Evolutionary conservation across 140 eudicot species (phyloP), one percentile per base, ranked within the genome.

Genomic region (Ambrosia hybrid): DNA sequence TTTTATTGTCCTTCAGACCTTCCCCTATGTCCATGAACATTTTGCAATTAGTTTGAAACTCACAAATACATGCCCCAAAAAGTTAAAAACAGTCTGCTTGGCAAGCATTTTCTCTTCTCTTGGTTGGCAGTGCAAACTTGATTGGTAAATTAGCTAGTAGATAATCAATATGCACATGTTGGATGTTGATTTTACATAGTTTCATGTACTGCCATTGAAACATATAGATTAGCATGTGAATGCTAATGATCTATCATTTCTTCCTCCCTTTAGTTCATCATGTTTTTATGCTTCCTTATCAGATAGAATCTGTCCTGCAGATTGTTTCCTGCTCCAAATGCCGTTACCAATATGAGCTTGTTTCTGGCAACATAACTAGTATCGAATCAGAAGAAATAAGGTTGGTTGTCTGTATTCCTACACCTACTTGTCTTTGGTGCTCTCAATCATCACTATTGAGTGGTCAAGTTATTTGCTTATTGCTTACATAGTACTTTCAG

Each of bases 371-470:
- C 79, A 83, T 95, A 77, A 74, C 75, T 52, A 78, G 75, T 49
- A 88, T 95, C 12, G 89, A 86, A 60, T 95, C 96, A 7, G 99
- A 95, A 85, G 99, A 95, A 83, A 86, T 91, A 80, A 95, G 99
- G 99, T 95, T 83, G 72, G 83, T 78, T 78, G 64, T 70, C 57
- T 79, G 73, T 61, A 71, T 62, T 56, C n/a, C n/a, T n/a, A n/a
- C n/a, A n/a, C 80, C 38, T 48, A 26, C 70, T 46, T 79, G 71
- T 69, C 26, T 68, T 65, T 34, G 68, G 13, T 58, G 30, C 16
- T 52, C 36, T 68, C n/a, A 34, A 74, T 60, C n/a, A 12, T 45
- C 61, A 70, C 30, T n/a, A n/a, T 17, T 43, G 12, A 16, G 53
- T 79, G 48, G 46, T 59, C 33, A 36, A 56, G 58, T 16, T 7